phyloP scores from a whole-genome alignment of 192 early-diverging fungal species.

The Geranomyces variabilis region DNA sequence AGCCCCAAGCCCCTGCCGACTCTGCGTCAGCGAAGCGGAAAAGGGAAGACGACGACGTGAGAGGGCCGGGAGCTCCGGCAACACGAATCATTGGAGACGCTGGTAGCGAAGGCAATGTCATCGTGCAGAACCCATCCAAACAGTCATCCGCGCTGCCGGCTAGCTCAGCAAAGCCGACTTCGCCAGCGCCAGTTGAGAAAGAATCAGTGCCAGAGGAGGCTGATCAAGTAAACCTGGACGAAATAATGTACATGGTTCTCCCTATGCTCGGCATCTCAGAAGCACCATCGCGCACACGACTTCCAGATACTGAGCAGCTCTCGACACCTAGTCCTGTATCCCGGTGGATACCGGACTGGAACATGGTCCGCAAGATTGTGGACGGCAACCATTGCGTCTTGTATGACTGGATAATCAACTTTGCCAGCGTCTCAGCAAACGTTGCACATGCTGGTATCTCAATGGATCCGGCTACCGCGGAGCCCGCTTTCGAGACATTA shows the following conservation, averaged over 20 bases:
- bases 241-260: constrained; percentile 14
- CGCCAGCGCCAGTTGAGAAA: too few relatives aligned
- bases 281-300: not conserved
- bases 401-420: constrained; percentile 36
- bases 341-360: constrained; percentile 40
- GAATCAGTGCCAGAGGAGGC: too few relatives aligned
- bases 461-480: not conserved
- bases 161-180: too few relatives aligned
- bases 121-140: too few relatives aligned
- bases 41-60: constrained; percentile 1
- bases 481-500: constrained; percentile 14
- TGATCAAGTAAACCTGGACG: too few relatives aligned
- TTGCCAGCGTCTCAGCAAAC: constrained; percentile 1
- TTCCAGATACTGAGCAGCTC: too few relatives aligned
- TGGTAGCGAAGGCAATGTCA: too few relatives aligned
- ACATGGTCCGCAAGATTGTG: constrained; percentile 23
- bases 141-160: too few relatives aligned
- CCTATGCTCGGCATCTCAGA: constrained; percentile 8
- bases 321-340: too few relatives aligned
- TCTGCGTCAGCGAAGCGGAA: constrained; percentile 24
- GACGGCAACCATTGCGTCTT: constrained; percentile 14
- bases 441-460: not conserved
- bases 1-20: not conserved
- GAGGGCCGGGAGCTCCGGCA: not conserved
- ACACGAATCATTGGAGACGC: not conserved